Evolutionary conservation across 148 eudicot species (phyloP).

Genomic region (Fagopyrum tataricum): DNA sequence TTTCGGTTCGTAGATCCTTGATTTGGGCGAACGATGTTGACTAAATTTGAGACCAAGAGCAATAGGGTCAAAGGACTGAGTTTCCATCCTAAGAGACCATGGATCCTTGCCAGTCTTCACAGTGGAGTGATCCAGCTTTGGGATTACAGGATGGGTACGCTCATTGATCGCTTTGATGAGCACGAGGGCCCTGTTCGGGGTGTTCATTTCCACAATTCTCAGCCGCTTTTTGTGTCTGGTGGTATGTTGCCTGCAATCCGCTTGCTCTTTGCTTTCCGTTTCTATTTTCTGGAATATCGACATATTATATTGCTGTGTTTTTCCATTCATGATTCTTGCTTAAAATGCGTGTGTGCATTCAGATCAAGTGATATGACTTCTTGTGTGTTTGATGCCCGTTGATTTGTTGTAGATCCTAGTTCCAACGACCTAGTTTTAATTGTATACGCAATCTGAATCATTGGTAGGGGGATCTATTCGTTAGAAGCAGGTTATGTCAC

Average conservation of each 20-base stretch:
- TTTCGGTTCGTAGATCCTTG: not conserved
- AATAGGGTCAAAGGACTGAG: conserved; percentile 4
- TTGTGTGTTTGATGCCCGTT: not conserved
- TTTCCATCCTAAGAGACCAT: not conserved
- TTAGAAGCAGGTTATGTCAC: not conserved
- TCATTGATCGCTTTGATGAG: conserved; percentile 1
- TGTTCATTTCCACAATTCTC: not conserved
- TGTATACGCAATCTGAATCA: too few relatives aligned
- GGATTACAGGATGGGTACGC: not conserved
- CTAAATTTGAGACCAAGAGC: not conserved
- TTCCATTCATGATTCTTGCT: not conserved
- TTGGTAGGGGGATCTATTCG: not conserved
- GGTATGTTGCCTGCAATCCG: not conserved
- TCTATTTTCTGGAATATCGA: not conserved
- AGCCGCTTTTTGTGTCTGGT: not conserved
- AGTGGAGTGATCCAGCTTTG: not conserved
- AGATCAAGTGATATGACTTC: not conserved
- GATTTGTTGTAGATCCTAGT: not conserved
- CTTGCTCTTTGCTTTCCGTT: too few relatives aligned
- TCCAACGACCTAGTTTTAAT: not conserved
- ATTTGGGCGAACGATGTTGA: too few relatives aligned
- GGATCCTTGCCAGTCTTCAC: conserved; percentile 3
- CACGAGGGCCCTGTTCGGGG: too few relatives aligned
- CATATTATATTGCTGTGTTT: not conserved
- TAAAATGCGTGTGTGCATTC: not conserved